Evolutionary conservation across 2,329 filamentous ascomycete species (phyloP).

Genomic region (Leptographium wingfieldii): DNA sequence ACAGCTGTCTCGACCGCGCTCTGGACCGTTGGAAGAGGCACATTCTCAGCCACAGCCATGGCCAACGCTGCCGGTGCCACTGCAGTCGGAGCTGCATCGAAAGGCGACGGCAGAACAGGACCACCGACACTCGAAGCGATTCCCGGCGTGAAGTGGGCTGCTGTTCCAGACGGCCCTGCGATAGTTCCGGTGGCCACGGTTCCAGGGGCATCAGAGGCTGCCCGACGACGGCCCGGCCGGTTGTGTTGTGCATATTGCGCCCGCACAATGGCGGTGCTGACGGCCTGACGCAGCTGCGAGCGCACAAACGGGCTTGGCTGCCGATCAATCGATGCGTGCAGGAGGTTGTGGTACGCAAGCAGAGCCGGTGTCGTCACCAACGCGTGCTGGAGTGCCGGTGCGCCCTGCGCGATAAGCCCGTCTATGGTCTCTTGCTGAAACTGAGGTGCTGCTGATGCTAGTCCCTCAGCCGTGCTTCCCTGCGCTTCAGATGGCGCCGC

Average conservation of each 20-base stretch:
- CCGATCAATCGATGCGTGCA: conserved; percentile 38
- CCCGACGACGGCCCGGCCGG: neutral
- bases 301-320: conserved; percentile 35
- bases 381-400: conserved; percentile 30
- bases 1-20: neutral
- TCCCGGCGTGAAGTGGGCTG: neutral
- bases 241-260: conserved; percentile 31
- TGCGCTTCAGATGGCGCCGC: neutral
- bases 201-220: neutral
- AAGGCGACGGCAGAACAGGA: neutral
- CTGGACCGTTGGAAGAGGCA: neutral
- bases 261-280: conserved; percentile 32
- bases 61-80: neutral
- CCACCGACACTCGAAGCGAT: neutral
- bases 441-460: neutral
- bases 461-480: neutral
- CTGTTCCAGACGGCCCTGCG: neutral
- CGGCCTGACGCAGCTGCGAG: conserved; percentile 35
- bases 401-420: conserved; percentile 36
- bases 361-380: conserved; percentile 16
- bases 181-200: no score
- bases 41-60: neutral
- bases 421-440: conserved; percentile 28
- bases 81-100: neutral
- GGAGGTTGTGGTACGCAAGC: conserved; percentile 31